These are phyloP conservation scores for Diatrype stigma DNA, from an alignment of 2,329 filamentous ascomycete genomes.

Conservation along the genomic window DNA sequence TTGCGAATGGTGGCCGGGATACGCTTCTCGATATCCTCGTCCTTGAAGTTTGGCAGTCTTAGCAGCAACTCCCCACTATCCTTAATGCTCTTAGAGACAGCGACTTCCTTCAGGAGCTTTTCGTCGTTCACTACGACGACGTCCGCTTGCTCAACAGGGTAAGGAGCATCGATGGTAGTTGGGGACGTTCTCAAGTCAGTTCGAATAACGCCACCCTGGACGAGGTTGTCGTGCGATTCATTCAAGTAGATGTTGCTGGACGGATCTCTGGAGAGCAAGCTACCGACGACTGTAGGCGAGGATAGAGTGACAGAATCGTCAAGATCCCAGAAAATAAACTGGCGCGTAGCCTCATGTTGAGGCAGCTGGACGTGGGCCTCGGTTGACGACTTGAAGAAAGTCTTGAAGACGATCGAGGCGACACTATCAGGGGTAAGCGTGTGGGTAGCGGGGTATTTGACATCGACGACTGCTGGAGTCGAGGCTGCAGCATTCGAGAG, in stretches of 20 bases:
- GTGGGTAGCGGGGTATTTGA: conserved; percentile 80
- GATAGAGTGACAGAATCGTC: conserved; percentile 66
- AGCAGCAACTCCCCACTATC: conserved; percentile 68
- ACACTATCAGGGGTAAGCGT: conserved; percentile 53
- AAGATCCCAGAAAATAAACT: conserved; percentile 92
- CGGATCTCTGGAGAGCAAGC: conserved; percentile 66
- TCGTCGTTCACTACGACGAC: conserved; percentile 74
- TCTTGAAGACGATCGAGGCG: conserved; percentile 45
- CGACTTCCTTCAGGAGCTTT: conserved; percentile 73
- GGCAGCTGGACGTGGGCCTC: conserved; percentile 35
- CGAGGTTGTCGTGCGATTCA: conserved; percentile 62
- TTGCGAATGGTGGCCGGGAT: conserved; percentile 68
- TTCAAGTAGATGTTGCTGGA: conserved; percentile 58
- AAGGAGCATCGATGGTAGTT: conserved; percentile 80
- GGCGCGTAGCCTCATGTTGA: conserved; percentile 57
- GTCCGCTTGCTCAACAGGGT: conserved; percentile 74
- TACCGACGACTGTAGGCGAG: conserved; percentile 59
- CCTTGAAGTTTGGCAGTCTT: conserved; percentile 73
- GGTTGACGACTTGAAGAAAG: conserved; percentile 50
- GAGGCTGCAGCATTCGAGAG: conserved; percentile 67
- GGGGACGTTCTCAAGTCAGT: conserved; percentile 81
- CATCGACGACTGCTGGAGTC: conserved; percentile 66
- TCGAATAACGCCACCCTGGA: conserved; percentile 72
- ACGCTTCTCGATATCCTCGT: conserved; percentile 86
- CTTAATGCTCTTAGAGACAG: conserved; percentile 68